These are phyloP conservation scores for Prototheca stagnorum DNA, from an alignment of 163 green algal genomes.

Conservation along the genomic window DNA sequence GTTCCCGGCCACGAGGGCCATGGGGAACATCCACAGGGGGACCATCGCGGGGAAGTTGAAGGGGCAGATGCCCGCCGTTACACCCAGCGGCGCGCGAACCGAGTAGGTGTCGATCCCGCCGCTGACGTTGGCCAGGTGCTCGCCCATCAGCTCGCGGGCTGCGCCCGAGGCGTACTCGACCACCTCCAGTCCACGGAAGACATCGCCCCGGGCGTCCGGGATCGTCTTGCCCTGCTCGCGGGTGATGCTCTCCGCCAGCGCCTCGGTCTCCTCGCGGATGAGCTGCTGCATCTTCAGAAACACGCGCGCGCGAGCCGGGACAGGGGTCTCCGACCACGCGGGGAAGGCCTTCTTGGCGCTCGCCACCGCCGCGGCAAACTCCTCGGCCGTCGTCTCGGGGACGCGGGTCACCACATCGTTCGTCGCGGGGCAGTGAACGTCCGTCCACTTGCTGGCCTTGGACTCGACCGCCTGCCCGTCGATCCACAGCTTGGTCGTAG, in stretches of 20 bases:
- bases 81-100: conserved; percentile 78
- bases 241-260: conserved; percentile 68
- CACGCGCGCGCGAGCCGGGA: conserved; percentile 49
- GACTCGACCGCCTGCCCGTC: conserved; percentile 62
- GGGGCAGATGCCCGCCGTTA: conserved; percentile 73
- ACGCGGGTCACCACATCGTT: conserved; percentile 68
- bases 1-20: conserved; percentile 69
- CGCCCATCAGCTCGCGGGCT: conserved; percentile 53
- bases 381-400: conserved; percentile 47
- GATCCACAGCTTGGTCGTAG: conserved; percentile 61
- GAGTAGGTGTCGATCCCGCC: conserved; percentile 85
- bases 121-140: conserved; percentile 75
- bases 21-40: conserved; percentile 84
- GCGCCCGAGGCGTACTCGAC: conserved; percentile 80
- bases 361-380: conserved; percentile 77
- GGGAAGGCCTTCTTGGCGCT: conserved; percentile 61
- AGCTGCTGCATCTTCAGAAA: conserved; percentile 78
- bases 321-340: conserved; percentile 54
- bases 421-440: too few species aligned
- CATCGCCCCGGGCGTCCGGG: conserved; percentile 78
- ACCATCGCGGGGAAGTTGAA: conserved; percentile 92
- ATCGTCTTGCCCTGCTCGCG: conserved; percentile 93
- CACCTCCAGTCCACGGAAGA: conserved; percentile 79
- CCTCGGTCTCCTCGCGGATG: conserved; percentile 77
- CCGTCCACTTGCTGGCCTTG: conserved; percentile 31